phyloP scores from a whole-genome alignment of 2,329 filamentous ascomycete genomes.

The Neonectria ditissima region DNA sequence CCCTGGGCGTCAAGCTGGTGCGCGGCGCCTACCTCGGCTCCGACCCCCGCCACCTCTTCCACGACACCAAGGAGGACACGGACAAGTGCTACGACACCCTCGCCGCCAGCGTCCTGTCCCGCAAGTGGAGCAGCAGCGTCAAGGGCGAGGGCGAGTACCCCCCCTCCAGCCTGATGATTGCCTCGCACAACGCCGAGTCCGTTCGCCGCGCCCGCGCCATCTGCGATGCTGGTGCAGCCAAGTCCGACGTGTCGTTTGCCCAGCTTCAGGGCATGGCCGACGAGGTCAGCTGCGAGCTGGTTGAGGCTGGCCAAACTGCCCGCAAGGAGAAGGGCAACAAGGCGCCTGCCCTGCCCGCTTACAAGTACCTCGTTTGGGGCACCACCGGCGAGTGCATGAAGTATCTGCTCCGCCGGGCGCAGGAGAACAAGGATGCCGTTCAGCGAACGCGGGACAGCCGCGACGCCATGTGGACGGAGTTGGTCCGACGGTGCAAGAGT shows the following conservation, averaged over 20 bases:
- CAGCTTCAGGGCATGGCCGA: constrained; percentile 97
- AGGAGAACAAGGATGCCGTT: constrained; percentile 81
- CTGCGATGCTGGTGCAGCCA: constrained; percentile 58
- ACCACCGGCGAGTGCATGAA: constrained; percentile 85
- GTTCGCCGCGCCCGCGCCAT: constrained; percentile 69
- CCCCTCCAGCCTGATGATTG: constrained; percentile 74
- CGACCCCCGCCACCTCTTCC: constrained; percentile 77
- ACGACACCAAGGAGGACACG: constrained; percentile 78
- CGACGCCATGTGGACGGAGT: constrained; percentile 72
- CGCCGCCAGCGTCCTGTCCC: constrained; percentile 73
- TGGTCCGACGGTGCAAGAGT: constrained; percentile 66
- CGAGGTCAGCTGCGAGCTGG: constrained; percentile 79
- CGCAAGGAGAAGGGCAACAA: constrained; percentile 43
- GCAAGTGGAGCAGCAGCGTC: constrained; percentile 56
- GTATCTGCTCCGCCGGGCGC: constrained; percentile 72
- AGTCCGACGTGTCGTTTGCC: constrained; percentile 59
- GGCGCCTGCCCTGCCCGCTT: constrained; percentile 65
- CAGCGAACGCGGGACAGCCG: constrained; percentile 71
- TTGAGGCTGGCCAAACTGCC: constrained; percentile 51
- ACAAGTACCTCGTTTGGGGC: constrained; percentile 79
- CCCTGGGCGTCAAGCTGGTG: constrained; percentile 80
- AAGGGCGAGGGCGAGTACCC: constrained; percentile 63
- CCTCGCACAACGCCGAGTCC: constrained; percentile 83
- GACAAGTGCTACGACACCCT: constrained; percentile 80
- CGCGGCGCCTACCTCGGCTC: constrained; percentile 79